These are phyloP conservation scores for Rhododendron vialii DNA, from an alignment of 148 eudicot genomes.

Conservation along the genomic window DNA sequence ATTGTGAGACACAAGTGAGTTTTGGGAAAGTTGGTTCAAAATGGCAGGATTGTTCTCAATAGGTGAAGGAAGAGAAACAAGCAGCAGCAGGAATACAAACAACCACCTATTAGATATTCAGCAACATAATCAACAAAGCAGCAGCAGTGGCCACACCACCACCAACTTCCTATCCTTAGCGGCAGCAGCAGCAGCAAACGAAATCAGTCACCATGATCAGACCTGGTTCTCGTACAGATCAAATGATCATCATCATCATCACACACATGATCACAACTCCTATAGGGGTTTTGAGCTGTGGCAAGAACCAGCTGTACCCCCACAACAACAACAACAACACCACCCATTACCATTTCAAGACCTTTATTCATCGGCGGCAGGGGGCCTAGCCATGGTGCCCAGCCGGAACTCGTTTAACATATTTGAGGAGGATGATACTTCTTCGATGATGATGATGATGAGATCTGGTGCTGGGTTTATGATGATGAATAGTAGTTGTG, in stretches of 20 bases:
- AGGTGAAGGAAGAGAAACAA: constrained; percentile 20
- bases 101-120: neutral
- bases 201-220: constrained; percentile 23
- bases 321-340: constrained; percentile 29
- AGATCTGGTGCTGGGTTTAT: constrained; percentile 22
- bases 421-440: constrained; percentile 16
- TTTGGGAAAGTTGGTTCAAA: neutral
- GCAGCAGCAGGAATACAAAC: neutral
- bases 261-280: too few species aligned
- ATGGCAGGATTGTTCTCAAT: constrained; percentile 58
- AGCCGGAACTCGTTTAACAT: constrained; percentile 12
- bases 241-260: too few species aligned
- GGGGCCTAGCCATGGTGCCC: constrained; percentile 27
- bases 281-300: constrained; percentile 45
- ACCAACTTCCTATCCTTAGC: too few species aligned
- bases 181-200: neutral
- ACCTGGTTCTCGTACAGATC: constrained; percentile 23
- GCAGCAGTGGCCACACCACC: neutral
- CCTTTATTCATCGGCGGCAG: constrained; percentile 20
- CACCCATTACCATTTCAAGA: constrained; percentile 25
- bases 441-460: constrained; percentile 16
- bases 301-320: constrained; percentile 24
- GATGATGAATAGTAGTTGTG: constrained; percentile 15
- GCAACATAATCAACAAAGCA: constrained; percentile 12
- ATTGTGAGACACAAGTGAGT: too few species aligned